Evolutionary conservation across 2,329 filamentous ascomycete species (phyloP).

Genomic region (Paramyrothecium roridum): DNA sequence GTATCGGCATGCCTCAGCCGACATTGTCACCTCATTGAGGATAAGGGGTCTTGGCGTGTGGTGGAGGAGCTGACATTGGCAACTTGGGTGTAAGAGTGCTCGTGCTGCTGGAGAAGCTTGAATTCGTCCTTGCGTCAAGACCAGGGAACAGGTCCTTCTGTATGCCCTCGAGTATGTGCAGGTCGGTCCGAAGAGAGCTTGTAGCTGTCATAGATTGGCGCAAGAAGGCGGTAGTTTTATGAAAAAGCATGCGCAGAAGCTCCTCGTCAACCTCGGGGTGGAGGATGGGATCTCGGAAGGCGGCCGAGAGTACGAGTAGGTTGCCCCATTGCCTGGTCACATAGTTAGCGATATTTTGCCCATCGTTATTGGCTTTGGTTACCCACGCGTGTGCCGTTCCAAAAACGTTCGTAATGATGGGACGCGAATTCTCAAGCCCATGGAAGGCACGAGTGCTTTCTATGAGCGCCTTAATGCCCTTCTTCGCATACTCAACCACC

Average conservation of each 20-base stretch:
- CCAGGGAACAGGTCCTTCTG: slow-evolving; percentile 40
- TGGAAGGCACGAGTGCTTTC: slow-evolving; percentile 83
- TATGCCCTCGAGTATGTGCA: slow-evolving; percentile 65
- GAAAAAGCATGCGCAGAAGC: slow-evolving; percentile 58
- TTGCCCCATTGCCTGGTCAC: slow-evolving; percentile 86
- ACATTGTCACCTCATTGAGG: slow-evolving; percentile 14
- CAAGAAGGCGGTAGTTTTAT: slow-evolving; percentile 75
- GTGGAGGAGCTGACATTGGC: slow-evolving; percentile 12
- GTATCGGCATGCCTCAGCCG: background rate
- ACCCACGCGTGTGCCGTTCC: slow-evolving; percentile 93
- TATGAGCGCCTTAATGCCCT: slow-evolving; percentile 72
- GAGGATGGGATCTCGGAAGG: slow-evolving; percentile 66
- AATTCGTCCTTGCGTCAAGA: slow-evolving; percentile 23
- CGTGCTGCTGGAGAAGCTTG: slow-evolving; percentile 41
- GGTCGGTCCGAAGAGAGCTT: slow-evolving; percentile 71
- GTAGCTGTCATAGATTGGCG: slow-evolving; percentile 66
- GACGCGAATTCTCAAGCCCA: slow-evolving; percentile 57
- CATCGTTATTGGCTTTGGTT: background rate
- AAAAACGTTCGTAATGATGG: slow-evolving; percentile 93
- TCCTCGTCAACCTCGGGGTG: slow-evolving; percentile 52
- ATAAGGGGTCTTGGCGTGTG: slow-evolving; percentile 7
- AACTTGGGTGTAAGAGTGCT: slow-evolving; percentile 12
- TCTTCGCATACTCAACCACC: slow-evolving; percentile 52
- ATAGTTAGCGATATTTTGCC: slow-evolving; percentile 10
- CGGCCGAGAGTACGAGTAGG: slow-evolving; percentile 82